Evolutionary conservation across 192 early-diverging fungal species (phyloP), one percentile per base, ranked within the genome.

Genomic region (Coemansia sp.): DNA sequence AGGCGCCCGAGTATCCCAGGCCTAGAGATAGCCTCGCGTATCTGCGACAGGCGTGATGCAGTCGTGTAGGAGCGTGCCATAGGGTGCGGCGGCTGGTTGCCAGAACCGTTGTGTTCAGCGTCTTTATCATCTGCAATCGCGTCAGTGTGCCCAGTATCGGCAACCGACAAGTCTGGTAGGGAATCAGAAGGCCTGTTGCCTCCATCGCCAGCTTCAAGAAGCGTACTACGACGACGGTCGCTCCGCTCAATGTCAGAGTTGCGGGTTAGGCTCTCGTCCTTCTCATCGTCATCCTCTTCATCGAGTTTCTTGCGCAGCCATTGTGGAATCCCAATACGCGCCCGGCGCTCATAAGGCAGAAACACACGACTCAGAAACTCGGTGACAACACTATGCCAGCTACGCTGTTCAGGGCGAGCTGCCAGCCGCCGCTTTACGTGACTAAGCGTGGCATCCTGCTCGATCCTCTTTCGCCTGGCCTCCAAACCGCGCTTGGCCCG

Each of bases 361-460:
- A 80, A 69, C 10, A 75, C 14, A 13, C 60, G 69, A 20, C 66
- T 63, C 13, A 71, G 11, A 23, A 80, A 53, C 43, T 69, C 77
- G 0, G 62, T 75, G 10, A 69, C 9, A 16, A 63, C 38, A 24
- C 39, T 58, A 9, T 60, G 60, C 72, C 65, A 71, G 31, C 62
- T 69, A 37, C 59, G 73, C 10, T 67, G 62, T 36, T 55, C 42
- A 0, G 73, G 77, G 2, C 50, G 73, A 11, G 69, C 77, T 23
- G 73, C 72, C 60, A 80, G 38, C 14, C 77, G 72, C 4, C 69
- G 68, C 48, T 63, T 65, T 23, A 80, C 77, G 23, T 69, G 77
- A 33, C 46, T 67, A 10, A 63, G 37, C 0, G 72, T 55, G 34
- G 66, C 34, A n/a, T 80, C 77, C 33, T 80, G 69, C 60, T 71